These are phyloP conservation scores for Nakazawaea sp. DNA, from an alignment of 805 yeast species.

Conservation along the genomic window DNA sequence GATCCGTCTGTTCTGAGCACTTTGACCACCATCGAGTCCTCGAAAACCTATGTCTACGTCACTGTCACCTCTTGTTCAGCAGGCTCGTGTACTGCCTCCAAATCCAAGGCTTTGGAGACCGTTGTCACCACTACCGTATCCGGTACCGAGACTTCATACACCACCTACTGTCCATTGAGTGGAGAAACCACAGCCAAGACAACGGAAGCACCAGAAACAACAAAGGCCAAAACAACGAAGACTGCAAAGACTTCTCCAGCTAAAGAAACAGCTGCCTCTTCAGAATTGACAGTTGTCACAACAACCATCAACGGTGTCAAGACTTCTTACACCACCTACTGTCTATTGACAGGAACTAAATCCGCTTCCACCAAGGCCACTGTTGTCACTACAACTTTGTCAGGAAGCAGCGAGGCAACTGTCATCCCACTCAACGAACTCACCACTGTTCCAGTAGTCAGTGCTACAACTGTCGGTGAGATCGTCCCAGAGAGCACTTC, in stretches of 20 bases:
- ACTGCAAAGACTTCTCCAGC: slow-evolving; percentile 4
- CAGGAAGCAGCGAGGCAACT: slow-evolving; percentile 7
- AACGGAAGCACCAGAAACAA: neutral
- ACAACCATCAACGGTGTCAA: neutral
- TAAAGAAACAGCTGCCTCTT: neutral
- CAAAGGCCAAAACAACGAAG: slow-evolving; percentile 5
- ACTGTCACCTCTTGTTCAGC: slow-evolving; percentile 14
- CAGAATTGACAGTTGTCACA: neutral
- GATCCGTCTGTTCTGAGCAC: slow-evolving; percentile 1
- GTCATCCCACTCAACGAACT: slow-evolving; percentile 8
- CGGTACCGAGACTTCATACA: slow-evolving; percentile 14
- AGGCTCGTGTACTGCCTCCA: slow-evolving; percentile 6
- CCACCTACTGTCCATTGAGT: slow-evolving; percentile 18
- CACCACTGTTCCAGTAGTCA: slow-evolving; percentile 10
- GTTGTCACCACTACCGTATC: slow-evolving; percentile 14
- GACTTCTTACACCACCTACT: neutral
- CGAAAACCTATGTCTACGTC: slow-evolving; percentile 13
- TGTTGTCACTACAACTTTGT: slow-evolving; percentile 6
- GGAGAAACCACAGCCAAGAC: slow-evolving; percentile 2
- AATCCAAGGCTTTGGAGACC: slow-evolving; percentile 10
- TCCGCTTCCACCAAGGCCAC: slow-evolving; percentile 9
- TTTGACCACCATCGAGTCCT: slow-evolving; percentile 11
- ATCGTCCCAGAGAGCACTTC: slow-evolving; percentile 6
- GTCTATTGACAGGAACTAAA: slow-evolving; percentile 1
- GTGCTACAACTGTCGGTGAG: slow-evolving; percentile 12